A percentile compares a stretch with the other conserved stretches of the same genome.
Evolutionary conservation across 2,329 filamentous ascomycete genomes (phyloP).

Genomic region (Neonectria punicea): DNA sequence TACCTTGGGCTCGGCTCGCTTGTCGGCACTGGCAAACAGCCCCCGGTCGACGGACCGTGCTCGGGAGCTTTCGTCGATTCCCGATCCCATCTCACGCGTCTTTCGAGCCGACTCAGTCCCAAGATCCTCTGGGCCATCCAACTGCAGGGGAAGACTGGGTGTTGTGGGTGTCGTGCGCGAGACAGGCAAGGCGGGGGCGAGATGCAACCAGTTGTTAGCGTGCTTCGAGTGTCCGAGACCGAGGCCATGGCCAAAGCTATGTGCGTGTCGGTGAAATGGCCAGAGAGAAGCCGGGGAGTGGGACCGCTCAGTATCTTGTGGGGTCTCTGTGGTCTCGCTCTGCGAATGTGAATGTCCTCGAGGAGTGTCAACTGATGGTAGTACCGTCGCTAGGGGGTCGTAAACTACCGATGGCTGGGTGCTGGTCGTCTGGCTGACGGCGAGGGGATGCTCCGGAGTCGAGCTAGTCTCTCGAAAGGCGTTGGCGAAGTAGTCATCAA

Average conservation of each 20-base stretch:
- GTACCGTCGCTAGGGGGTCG: conserved; percentile 54
- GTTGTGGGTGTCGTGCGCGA: conserved; percentile 49
- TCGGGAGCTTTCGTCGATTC: conserved; percentile 60
- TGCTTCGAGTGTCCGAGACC: conserved; percentile 24
- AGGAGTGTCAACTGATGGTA: conserved; percentile 43
- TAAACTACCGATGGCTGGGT: conserved; percentile 45
- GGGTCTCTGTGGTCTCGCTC: conserved; percentile 40
- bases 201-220: conserved; percentile 51
- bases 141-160: conserved; percentile 48
- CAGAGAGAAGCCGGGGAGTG: conserved; percentile 41
- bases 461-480: conserved; percentile 48
- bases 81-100: conserved; percentile 51
- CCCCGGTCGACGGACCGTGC: conserved; percentile 73
- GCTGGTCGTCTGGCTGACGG: conserved; percentile 40
- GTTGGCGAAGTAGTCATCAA: conserved; percentile 65
- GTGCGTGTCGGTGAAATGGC: conserved; percentile 53
- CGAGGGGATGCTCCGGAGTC: conserved; percentile 36
- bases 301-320: conserved; percentile 38
- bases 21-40: conserved; percentile 68
- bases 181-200: conserved; percentile 42
- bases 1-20: conserved; percentile 72
- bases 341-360: conserved; percentile 41
- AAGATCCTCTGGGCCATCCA: conserved; percentile 56
- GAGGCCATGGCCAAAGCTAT: conserved; percentile 53
- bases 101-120: conserved; percentile 48